Evolutionary conservation across 192 early-diverging fungal genomes (phyloP), one percentile per base, ranked within the genome.

Genomic region (Entomortierella chlamydospora): DNA sequence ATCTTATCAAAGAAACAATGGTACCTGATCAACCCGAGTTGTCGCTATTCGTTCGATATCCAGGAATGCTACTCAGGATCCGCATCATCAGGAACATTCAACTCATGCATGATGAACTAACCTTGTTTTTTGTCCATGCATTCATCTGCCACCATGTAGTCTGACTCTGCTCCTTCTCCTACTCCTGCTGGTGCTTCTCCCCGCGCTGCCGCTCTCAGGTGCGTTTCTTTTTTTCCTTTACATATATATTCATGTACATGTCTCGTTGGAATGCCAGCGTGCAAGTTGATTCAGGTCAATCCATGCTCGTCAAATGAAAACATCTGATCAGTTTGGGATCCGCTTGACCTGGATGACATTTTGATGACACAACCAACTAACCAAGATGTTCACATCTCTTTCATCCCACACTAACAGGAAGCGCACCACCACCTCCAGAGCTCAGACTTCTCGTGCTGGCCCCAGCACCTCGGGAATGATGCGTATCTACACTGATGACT

Each of bases 401-500:
- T 54, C 15, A 2, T 50, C 22, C 22, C 3, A 34, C 10, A 5
- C 17, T 47, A 47, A 59, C 69, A 87, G 86, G 82, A 87, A 72
- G 72, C 86, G 86, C 61, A 82, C 85, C n/a, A 83, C 86, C 30
- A 69, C 57, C 57, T 55, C 77, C 22, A 84, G 77, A 54, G 74
- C 57, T 30, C 71, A 83, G 59, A 77, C 78, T 42, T 73, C 82
- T 22, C 82, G 88, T 33, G 83, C 86, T 58, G 87, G 87, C 25
- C 92, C 91, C 47, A 91, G 91, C 85, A 92, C 92, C 29, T 86
- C 89, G 73, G 90, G 86, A 62, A 93, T 95, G 92, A 92, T 95
- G 92, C 90, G 91, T 65, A 89, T 93, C 64, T 95, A 93, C 82
- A 85, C 92, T 42, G 94, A 94, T 66, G 94, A 95, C 66, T 88